phyloP scores from a whole-genome alignment of 2,329 filamentous ascomycete genomes.

The Nothophoma quercina region DNA sequence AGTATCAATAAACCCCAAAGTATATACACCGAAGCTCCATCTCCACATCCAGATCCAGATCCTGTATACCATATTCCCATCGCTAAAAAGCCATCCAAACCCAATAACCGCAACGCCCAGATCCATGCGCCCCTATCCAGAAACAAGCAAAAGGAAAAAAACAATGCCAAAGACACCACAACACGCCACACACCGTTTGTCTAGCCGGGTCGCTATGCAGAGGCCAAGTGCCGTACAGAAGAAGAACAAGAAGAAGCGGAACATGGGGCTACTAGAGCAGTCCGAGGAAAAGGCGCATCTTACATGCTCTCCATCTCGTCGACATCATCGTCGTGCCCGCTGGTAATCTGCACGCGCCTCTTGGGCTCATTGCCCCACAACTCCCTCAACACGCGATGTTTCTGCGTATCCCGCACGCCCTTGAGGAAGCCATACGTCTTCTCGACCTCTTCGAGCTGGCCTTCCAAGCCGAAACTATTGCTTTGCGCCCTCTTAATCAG shows the following conservation, averaged over 20 bases:
- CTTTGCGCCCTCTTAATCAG: conserved; percentile 74
- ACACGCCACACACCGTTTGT: neutral
- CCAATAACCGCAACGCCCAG: no score
- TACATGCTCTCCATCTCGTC: conserved; percentile 24
- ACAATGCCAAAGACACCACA: neutral
- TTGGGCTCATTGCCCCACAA: conserved; percentile 58
- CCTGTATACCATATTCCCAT: neutral
- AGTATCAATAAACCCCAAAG: no score
- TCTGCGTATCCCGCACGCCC: conserved; percentile 78
- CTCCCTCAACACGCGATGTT: conserved; percentile 81
- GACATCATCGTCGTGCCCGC: conserved; percentile 23
- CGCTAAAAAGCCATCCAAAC: no score
- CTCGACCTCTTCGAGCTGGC: conserved; percentile 84
- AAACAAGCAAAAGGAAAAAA: no score
- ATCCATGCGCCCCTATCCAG: no score
- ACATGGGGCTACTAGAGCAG: no score
- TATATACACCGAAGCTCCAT: neutral
- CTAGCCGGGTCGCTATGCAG: conserved; percentile 2
- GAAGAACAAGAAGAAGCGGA: neutral
- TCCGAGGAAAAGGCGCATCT: neutral
- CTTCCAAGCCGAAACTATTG: conserved; percentile 77
- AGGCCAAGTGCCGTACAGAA: neutral
- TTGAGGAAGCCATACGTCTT: conserved; percentile 81
- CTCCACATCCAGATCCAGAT: neutral
- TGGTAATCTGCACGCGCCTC: conserved; percentile 40